Evolutionary conservation across 2,329 filamentous ascomycete genomes (phyloP).

Genomic region (Phyllosticta citriasiana): DNA sequence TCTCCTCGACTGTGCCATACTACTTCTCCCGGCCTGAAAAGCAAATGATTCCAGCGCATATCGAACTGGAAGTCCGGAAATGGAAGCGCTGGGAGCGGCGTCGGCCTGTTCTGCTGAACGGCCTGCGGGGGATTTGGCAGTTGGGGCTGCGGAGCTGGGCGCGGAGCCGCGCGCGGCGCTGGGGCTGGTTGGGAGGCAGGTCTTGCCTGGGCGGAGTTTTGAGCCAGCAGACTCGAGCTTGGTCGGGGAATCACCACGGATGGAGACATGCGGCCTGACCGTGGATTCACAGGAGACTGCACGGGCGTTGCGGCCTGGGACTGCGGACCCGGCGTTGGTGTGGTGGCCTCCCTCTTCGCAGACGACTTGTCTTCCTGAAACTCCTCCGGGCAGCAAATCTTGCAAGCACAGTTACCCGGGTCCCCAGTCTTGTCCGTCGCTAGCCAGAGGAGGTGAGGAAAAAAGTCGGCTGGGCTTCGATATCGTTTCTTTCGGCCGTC

Average conservation of each 20-base stretch:
- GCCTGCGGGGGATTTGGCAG: neutral
- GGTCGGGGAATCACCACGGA: neutral
- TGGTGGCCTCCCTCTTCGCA: constrained; percentile 20
- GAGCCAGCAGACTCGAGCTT: neutral
- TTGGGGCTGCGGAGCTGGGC: neutral
- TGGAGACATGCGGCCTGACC: neutral
- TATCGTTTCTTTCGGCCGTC: constrained; percentile 47
- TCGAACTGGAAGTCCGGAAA: constrained; percentile 42
- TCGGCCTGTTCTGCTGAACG: neutral
- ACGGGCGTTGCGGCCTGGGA: neutral
- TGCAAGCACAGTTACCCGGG: constrained; percentile 46
- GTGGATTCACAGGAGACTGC: neutral
- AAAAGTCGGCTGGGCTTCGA: constrained; percentile 50
- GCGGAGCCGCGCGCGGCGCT: neutral
- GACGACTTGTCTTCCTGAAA: constrained; percentile 29
- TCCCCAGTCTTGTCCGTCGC: constrained; percentile 43
- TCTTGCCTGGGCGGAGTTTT: neutral
- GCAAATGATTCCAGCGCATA: constrained; percentile 36
- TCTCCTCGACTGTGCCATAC: constrained; percentile 45
- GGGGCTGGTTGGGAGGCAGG: neutral
- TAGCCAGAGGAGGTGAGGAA: constrained; percentile 50
- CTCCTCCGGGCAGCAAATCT: constrained; percentile 46
- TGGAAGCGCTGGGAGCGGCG: constrained; percentile 17
- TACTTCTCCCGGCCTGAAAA: constrained; percentile 46
- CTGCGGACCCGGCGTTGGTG: constrained; percentile 11